Base-by-base conservation (phyloP, 306 rosid genomes). In the Biancaea sappan region DNA sequence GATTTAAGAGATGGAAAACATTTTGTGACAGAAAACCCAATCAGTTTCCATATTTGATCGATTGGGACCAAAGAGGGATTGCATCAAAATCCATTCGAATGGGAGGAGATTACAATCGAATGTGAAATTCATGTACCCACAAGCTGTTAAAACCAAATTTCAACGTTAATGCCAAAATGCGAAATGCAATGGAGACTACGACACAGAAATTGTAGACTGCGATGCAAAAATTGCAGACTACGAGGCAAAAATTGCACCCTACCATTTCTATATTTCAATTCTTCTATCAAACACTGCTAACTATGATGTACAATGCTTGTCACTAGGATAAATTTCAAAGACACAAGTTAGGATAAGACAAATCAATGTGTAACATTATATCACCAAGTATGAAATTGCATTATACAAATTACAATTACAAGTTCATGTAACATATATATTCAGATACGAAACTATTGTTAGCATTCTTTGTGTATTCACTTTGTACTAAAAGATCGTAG, bases 401-500 rank as follows among this genome's bases (percentile, higher is more conserved):
- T 67, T 69, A 22, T 1, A 19, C 34, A 52, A 60, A 69, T 19
- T 68, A n/a, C n/a, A n/a, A n/a, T n/a, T n/a, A 51, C 19, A 72
- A 63, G 47, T 69, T 80, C 3, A 38, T 21, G 31, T 58, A 19
- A 52, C 29, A n/a, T n/a, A n/a, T n/a, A 79, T 71, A 61, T 52
- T 66, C 28, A 52, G 56, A 75, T 66, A 66, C 51, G 35, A 50
- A 61, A 66, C 71, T 58, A 65, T n/a, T n/a, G n/a, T 21, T 59
- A 79, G 5, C 35, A 77, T 62, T 62, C 29, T 38, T 62, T 44
- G 32, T 19, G 80, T 64, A 65, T 51, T 54, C 22, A 53, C 62
- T 16, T 62, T n/a, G n/a, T 57, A 48, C 62, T 65, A 25, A 71
- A 74, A 53, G 66, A 78, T 63, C 50, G 60, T 71, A 79, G 71